Evolutionary conservation across 495 filamentous ascomycete species (phyloP).

Genomic region (Daldinia childiae): DNA sequence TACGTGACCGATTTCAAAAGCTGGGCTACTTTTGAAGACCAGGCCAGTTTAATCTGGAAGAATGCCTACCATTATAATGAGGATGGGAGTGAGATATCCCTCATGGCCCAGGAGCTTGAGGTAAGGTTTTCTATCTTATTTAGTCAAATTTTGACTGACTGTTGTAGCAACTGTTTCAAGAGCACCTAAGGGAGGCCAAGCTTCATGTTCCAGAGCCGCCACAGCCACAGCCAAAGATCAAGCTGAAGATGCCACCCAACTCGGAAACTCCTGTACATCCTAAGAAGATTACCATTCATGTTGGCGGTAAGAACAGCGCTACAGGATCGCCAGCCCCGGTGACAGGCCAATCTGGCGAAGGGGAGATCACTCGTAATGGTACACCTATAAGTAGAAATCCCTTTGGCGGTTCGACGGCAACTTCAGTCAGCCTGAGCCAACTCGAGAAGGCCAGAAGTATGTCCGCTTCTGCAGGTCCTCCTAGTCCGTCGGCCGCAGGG

Average conservation of each 20-base stretch:
- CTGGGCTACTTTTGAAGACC: conserved; percentile 83
- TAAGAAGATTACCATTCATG: conserved; percentile 65
- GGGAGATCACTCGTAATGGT: conserved; percentile 45
- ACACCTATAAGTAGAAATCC: conserved; percentile 41
- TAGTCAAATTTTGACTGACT: conserved; percentile 43
- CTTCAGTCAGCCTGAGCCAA: conserved; percentile 45
- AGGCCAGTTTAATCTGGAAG: conserved; percentile 78
- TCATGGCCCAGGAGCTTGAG: conserved; percentile 77
- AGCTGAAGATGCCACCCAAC: conserved; percentile 68
- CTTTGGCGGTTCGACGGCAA: conserved; percentile 39
- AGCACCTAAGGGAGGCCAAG: conserved; percentile 74
- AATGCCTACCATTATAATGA: conserved; percentile 92
- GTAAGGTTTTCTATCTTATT: conserved; percentile 53
- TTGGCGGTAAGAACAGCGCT: conserved; percentile 60
- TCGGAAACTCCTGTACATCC: conserved; percentile 50
- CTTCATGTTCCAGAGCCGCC: conserved; percentile 67
- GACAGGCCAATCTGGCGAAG: conserved; percentile 52
- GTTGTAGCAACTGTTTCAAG: conserved; percentile 68
- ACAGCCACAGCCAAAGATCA: conserved; percentile 79
- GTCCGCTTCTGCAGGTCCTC: conserved; percentile 57
- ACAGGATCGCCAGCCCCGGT: conserved; percentile 65
- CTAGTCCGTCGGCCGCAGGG: conserved; percentile 54
- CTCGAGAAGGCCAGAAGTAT: conserved; percentile 56
- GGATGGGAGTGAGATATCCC: conserved; percentile 80
- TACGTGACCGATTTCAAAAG: conserved; percentile 75